A percentile compares a stretch with the other conserved stretches of the same genome.
These are phyloP conservation scores for Botrytis paeoniae DNA, from an alignment of 2,329 filamentous ascomycete genomes.

Conservation along the genomic window DNA sequence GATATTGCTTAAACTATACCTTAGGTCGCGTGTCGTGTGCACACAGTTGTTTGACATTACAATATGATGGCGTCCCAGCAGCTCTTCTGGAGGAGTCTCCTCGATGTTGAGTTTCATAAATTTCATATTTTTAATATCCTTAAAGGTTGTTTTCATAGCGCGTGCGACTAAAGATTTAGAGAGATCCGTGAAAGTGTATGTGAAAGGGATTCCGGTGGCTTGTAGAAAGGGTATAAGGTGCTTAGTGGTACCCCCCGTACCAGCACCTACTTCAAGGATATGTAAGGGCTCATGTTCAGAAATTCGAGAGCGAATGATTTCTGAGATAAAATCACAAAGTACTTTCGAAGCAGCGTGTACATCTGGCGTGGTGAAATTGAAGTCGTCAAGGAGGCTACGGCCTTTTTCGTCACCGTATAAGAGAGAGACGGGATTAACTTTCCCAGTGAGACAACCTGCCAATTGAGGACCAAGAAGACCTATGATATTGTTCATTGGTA, in stretches of 20 bases:
- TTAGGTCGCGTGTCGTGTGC: conserved; percentile 29
- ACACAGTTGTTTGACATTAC: conserved; percentile 30
- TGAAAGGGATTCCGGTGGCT: not conserved
- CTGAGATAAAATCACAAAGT: not conserved
- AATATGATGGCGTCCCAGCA: conserved; percentile 23
- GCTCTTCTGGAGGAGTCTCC: conserved; percentile 5
- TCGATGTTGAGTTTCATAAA: conserved; percentile 1
- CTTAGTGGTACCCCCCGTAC: conserved; percentile 11
- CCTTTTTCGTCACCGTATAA: conserved; percentile 28
- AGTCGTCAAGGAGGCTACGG: conserved; percentile 24
- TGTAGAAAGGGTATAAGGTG: not conserved
- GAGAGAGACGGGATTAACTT: conserved; percentile 26
- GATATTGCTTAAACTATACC: conserved; percentile 21
- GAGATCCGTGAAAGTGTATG: conserved; percentile 27
- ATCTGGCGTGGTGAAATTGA: conserved; percentile 21
- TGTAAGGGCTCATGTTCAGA: not conserved
- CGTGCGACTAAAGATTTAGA: conserved; percentile 34
- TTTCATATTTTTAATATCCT: not conserved
- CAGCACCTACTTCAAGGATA: conserved; percentile 47
- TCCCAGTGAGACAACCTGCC: conserved; percentile 25
- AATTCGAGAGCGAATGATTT: not conserved
- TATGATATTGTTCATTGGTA: conserved; percentile 22
- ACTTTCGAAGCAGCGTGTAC: not conserved
- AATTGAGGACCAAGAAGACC: conserved; percentile 23
- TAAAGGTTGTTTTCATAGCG: conserved; percentile 23